A percentile compares a stretch with the other conserved stretches of the same genome.
phyloP scores from a whole-genome alignment of 129 eudicot species.

The Centella asiatica region DNA sequence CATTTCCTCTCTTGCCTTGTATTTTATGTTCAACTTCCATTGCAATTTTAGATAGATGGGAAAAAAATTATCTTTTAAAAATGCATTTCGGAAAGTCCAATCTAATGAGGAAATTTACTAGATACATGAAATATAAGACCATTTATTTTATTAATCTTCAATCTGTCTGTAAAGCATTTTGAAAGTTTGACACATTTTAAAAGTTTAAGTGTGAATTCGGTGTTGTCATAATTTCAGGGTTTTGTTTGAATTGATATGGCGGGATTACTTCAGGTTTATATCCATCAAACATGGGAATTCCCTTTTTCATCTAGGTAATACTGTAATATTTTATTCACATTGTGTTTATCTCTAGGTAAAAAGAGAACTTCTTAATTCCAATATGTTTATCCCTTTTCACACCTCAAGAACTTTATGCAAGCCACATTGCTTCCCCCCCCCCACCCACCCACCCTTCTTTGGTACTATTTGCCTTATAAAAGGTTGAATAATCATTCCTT shows the following conservation, averaged over 20 bases:
- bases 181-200: not conserved
- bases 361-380: not conserved
- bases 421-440: not conserved
- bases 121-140: not conserved
- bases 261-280: slow-evolving; percentile 67
- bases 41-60: no score
- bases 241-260: slow-evolving; percentile 66
- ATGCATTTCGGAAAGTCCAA: no score
- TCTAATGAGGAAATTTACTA: not conserved
- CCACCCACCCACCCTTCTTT: not conserved
- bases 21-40: not conserved
- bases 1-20: not conserved
- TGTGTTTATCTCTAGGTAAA: not conserved
- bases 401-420: not conserved
- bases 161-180: not conserved
- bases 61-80: no score
- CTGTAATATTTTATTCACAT: not conserved
- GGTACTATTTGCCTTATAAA: not conserved
- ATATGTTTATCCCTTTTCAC: not conserved
- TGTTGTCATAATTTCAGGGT: slow-evolving; percentile 42
- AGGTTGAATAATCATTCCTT: not conserved
- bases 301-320: slow-evolving; percentile 48
- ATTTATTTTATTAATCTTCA: not conserved
- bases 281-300: slow-evolving; percentile 57
- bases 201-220: not conserved